A percentile compares a stretch with the other conserved stretches of the same genome.
Conservation (phyloP, 345 rosid genomes). For the Aegle marmelos region DNA sequence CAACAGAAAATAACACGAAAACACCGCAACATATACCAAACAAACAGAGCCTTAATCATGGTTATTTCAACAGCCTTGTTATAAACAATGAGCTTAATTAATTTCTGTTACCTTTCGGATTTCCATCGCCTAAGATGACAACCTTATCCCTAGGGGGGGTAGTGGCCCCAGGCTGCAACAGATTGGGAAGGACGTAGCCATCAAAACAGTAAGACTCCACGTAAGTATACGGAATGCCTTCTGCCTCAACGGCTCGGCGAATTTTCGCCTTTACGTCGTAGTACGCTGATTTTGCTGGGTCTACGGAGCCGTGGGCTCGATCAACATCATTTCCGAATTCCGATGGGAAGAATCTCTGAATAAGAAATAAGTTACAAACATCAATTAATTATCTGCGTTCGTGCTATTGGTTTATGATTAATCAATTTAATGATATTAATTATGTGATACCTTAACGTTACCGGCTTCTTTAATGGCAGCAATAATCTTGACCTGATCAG, state of each 20-base stretch:
- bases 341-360: constrained; percentile 58
- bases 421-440: no score
- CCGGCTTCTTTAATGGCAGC: constrained; percentile 69
- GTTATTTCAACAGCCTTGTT: background rate
- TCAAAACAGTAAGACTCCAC: constrained; percentile 25
- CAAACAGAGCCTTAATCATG: background rate
- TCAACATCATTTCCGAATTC: constrained; percentile 25
- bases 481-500: constrained; percentile 46
- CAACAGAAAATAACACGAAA: no score
- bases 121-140: constrained; percentile 53
- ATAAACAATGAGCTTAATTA: no score
- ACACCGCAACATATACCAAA: no score
- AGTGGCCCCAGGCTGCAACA: constrained; percentile 42
- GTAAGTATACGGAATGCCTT: constrained; percentile 45
- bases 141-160: constrained; percentile 50
- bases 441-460: constrained; percentile 39
- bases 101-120: constrained; percentile 38
- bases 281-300: constrained; percentile 45
- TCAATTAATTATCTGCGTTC: background rate
- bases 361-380: no score
- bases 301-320: constrained; percentile 34
- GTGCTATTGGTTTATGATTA: no score
- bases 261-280: constrained; percentile 38
- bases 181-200: constrained; percentile 39
- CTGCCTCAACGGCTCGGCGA: constrained; percentile 40